Evolutionary conservation across 2,329 filamentous ascomycete species (phyloP), one percentile per base, ranked within the genome.

Genomic region (Calonectria ilicicola): DNA sequence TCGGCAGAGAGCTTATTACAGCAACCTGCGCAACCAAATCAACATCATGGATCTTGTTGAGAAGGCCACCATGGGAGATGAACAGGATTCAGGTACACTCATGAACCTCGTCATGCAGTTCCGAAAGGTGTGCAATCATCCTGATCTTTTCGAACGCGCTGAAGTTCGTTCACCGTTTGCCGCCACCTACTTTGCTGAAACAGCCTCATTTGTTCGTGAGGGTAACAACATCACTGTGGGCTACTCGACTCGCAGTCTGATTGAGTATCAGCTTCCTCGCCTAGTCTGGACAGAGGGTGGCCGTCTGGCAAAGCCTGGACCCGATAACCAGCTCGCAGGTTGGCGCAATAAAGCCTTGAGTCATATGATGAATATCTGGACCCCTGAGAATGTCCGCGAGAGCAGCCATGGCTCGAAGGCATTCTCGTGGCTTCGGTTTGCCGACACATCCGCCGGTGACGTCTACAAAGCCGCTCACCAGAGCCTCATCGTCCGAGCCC

Each of bases 101-200:
- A 98, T 99, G 97, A 99, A 99, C 84, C 88, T 99, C 76, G 97
- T 99, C 75, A 99, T 99, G 97, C 97, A 99, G 85, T 99, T 99
- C 90, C 92, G 97, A 79, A 99, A 99, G 86, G 97, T 99, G 70
- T 99, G 97, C 87, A 99, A 99, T 81, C 97, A 99, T 82, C 97
- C 97, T 0, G 97, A 99, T 85, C 86, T 99, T 40, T 99, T 99
- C 78, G 96, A 99, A 84, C 93, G 97, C 56, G 96, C 96, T 12
- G 96, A 98, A 73, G 98, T 95, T 10, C 93, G 91, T 27, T 98
- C 96, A 10, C 95, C 97, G 0, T 93, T 96, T 79, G 93, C 95
- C 1, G 92, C 93, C 78, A 91, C 92, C n/a, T 91, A 93, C 82
- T 99, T 96, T 84, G 97, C 96, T 17, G 97, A 99, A 86, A 98